Evolutionary conservation across 495 filamentous ascomycete species (phyloP).

Genomic region (Penicillium parvum): DNA sequence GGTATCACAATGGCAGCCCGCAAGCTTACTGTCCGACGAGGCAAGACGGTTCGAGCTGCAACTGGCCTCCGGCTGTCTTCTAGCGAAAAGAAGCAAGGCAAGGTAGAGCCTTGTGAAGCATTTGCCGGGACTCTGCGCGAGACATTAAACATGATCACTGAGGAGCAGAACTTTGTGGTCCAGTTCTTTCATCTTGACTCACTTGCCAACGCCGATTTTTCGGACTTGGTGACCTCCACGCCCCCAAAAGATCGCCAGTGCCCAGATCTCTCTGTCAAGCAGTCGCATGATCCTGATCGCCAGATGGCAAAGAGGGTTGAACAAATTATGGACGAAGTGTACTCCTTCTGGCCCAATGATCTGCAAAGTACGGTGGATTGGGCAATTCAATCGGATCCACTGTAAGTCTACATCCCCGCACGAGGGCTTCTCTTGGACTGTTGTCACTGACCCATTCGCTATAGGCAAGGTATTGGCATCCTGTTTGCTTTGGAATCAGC

Average conservation of each 20-base stretch:
- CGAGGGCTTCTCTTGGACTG: no score
- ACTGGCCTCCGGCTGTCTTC: slow-evolving; percentile 48
- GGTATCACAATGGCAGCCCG: slow-evolving; percentile 71
- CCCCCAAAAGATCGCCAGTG: slow-evolving; percentile 62
- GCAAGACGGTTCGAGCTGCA: slow-evolving; percentile 75
- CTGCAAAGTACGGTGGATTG: slow-evolving; percentile 80
- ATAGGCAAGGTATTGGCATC: slow-evolving; percentile 82
- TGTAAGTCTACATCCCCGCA: slow-evolving; percentile 56
- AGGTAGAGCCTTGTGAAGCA: slow-evolving; percentile 72
- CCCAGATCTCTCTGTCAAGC: slow-evolving; percentile 64
- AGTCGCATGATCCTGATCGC: slow-evolving; percentile 78
- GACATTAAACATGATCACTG: slow-evolving; percentile 70
- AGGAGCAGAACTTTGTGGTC: slow-evolving; percentile 91
- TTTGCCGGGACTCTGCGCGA: slow-evolving; percentile 77
- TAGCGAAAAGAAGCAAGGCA: slow-evolving; percentile 63
- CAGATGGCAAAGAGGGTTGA: slow-evolving; percentile 73
- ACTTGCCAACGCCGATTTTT: slow-evolving; percentile 69
- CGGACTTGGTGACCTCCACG: slow-evolving; percentile 64
- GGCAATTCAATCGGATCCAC: slow-evolving; percentile 70
- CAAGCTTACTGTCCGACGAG: slow-evolving; percentile 89
- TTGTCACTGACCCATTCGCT: neutral
- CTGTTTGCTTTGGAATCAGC: slow-evolving; percentile 74
- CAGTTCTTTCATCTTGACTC: slow-evolving; percentile 91
- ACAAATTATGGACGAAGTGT: slow-evolving; percentile 82
- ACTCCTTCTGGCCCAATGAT: slow-evolving; percentile 72